Base-by-base conservation (phyloP, 1,284 basidiomycete genomes). In the Moesziomyces globuligerus region DNA sequence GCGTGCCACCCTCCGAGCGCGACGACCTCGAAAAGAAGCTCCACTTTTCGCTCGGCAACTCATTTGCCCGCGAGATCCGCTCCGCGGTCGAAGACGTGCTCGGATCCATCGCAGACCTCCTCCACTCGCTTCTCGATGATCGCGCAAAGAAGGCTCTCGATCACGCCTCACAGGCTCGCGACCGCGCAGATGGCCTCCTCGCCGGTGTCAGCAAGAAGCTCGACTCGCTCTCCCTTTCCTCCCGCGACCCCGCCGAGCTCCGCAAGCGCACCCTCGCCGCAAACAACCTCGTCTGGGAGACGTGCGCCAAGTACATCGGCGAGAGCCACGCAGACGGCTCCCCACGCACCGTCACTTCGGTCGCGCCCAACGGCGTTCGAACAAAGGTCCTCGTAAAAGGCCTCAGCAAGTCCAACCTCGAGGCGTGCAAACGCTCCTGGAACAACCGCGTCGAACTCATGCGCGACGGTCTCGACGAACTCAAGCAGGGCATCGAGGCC, bases 41-140 rank as follows among this genome's bases (percentile, higher is more conserved):
- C 8, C 38, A 48, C 9, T 70, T 53, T 34, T 75, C 70, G 15
- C 61, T 75, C 32, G 73, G 75, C 48, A 54, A 57, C 37, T 56
- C 68, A 1, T 77, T 74, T 47, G 75, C 71, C 3, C 42, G 57
- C 17, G 73, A 75, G 39, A 53, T 77, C 21, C 60, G 68, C 2
- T 53, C 55, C 5, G 67, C 68, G 17, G 58, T 65, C 11, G 56
- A 62, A 43, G 68, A 72, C 34, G 62, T 77, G 5, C 46, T 75
- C 21, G 71, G 66, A 15, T 49, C 54, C 43, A 61, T 74, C n/a
- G 70, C 70, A 15, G 67, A 75, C n/a, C 58, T 77, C 4, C 64
- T 75, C 29, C 75, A 77, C 34, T 75, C 73, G 20, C 67, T 77
- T 7, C 64, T 77, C 58, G 73, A 77, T 39, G 44, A 56, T 15